Conservation (phyloP, 2,329 filamentous ascomycete genomes). For the Leptographium flavum region DNA sequence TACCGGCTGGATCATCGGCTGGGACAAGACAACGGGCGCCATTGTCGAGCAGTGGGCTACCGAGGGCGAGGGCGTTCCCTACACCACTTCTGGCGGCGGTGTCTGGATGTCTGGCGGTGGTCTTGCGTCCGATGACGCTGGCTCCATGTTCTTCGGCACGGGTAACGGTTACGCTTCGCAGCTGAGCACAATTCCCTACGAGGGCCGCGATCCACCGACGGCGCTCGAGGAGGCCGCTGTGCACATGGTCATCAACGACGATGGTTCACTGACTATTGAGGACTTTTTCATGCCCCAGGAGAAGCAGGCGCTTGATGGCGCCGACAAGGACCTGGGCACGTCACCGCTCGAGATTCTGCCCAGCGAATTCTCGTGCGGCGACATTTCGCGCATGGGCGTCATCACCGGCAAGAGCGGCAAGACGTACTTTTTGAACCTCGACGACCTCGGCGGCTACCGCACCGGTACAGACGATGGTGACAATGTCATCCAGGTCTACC, state of each 20-base stretch:
- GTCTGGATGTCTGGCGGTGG: constrained; percentile 36
- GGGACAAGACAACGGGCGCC: constrained; percentile 28
- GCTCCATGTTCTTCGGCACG: constrained; percentile 31
- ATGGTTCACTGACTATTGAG: constrained; percentile 26
- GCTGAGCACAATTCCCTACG: constrained; percentile 25
- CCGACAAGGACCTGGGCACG: constrained; percentile 33
- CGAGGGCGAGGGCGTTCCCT: constrained; percentile 26
- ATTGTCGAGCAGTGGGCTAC: constrained; percentile 28
- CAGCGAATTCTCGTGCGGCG: constrained; percentile 27
- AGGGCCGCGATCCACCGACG: constrained; percentile 28
- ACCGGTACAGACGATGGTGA: constrained; percentile 28
- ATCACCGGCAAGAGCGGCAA: constrained; percentile 35
- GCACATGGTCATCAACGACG: constrained; percentile 28
- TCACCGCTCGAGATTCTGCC: constrained; percentile 28
- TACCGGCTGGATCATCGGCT: constrained; percentile 33
- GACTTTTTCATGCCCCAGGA: constrained; percentile 38
- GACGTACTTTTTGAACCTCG: constrained; percentile 32
- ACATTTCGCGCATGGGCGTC: constrained; percentile 30
- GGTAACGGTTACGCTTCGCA: constrained; percentile 35
- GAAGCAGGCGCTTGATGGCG: constrained; percentile 32
- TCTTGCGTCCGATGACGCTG: constrained; percentile 28
- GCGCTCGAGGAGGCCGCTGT: constrained; percentile 33
- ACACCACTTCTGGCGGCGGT: constrained; percentile 25
- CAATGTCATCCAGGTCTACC: constrained; percentile 25
- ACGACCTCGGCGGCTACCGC: constrained; percentile 33